These are phyloP conservation scores for Blastobotrys chiropterorum DNA, from an alignment of 805 yeast species.

Conservation along the genomic window DNA sequence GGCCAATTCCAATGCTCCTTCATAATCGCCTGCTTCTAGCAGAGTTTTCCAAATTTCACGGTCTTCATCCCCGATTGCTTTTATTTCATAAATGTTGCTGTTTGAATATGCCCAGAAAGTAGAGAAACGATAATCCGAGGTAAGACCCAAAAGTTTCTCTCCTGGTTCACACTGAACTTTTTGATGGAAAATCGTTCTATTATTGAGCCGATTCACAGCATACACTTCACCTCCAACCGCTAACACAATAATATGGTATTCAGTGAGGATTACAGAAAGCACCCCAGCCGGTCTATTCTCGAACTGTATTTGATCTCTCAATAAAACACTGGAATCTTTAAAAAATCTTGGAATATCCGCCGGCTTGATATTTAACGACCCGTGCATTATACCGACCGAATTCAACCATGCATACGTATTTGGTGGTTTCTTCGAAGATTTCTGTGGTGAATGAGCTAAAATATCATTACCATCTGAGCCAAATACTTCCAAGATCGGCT, in stretches of 20 bases:
- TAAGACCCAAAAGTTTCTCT: conserved; percentile 40
- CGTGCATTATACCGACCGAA: conserved; percentile 42
- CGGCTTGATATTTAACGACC: conserved; percentile 24
- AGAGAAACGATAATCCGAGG: conserved; percentile 41
- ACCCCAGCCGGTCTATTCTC: conserved; percentile 11
- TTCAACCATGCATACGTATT: conserved; percentile 42
- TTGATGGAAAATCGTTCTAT: conserved; percentile 40
- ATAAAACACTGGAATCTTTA: conserved; percentile 35
- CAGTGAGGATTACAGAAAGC: conserved; percentile 41
- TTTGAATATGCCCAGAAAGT: conserved; percentile 77
- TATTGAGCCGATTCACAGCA: conserved; percentile 47
- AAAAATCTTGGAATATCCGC: conserved; percentile 22
- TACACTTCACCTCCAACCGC: conserved; percentile 38
- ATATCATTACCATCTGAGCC: conserved; percentile 12
- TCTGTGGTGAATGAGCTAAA: conserved; percentile 18
- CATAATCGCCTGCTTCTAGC: conserved; percentile 48
- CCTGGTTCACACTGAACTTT: conserved; percentile 31
- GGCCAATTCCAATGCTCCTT: conserved; percentile 53
- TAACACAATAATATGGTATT: conserved; percentile 48
- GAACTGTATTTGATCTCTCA: conserved; percentile 37
- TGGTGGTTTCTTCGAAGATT: conserved; percentile 5
- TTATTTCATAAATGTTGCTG: conserved; percentile 59
- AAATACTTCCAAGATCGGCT: conserved; percentile 20
- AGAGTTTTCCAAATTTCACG: conserved; percentile 67
- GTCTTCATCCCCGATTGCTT: conserved; percentile 57